Evolutionary conservation across 2,329 filamentous ascomycete species (phyloP).

Genomic region (Coniochaeta pulveracea): DNA sequence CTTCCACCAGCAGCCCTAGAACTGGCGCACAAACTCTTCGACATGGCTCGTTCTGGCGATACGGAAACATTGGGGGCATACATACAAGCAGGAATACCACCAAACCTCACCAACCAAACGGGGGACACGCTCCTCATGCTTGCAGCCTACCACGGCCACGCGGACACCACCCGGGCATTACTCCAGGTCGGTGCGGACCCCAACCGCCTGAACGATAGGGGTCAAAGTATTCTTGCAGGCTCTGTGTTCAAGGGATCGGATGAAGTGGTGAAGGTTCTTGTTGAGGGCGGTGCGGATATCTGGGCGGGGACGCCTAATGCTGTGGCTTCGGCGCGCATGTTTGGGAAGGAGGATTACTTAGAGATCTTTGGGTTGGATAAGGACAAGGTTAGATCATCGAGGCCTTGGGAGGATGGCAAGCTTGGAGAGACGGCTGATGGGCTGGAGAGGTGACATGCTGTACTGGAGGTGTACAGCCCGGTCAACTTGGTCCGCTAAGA

Average conservation of each 20-base stretch:
- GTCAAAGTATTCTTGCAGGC: constrained; percentile 59
- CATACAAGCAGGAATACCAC: constrained; percentile 51
- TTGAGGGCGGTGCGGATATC: no score
- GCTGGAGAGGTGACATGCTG: no score
- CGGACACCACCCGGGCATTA: constrained; percentile 46
- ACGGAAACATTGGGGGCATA: constrained; percentile 49
- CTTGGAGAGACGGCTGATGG: no score
- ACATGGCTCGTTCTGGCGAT: constrained; percentile 51
- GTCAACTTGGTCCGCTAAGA: no score
- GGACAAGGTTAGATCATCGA: no score
- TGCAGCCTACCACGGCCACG: constrained; percentile 57
- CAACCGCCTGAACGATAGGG: constrained; percentile 55
- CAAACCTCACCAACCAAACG: constrained; percentile 62
- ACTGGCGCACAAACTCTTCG: constrained; percentile 55
- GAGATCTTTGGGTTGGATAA: no score
- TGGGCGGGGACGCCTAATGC: no score
- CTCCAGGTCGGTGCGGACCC: constrained; percentile 53
- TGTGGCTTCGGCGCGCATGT: no score
- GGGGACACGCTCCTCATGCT: constrained; percentile 71
- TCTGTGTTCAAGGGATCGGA: constrained; percentile 63
- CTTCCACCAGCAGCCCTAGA: constrained; percentile 55
- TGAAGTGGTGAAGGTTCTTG: constrained; percentile 51
- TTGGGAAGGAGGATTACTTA: no score
- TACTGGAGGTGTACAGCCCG: no score
- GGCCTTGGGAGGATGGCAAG: no score